phyloP scores from a whole-genome alignment of 371 early-diverging fungal genomes.

The Mortierella sp. region DNA sequence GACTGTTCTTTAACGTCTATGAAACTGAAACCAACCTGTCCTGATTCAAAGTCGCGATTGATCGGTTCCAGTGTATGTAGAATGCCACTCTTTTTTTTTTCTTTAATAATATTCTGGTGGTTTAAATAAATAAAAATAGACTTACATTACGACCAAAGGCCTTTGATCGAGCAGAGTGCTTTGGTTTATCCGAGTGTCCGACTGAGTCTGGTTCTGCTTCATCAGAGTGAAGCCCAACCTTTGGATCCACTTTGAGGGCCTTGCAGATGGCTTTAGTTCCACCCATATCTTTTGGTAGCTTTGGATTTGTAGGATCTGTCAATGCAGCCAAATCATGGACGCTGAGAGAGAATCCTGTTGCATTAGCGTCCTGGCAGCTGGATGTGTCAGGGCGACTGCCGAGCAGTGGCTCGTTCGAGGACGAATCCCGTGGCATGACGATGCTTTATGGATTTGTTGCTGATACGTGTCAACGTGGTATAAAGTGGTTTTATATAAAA shows the following conservation, averaged over 20 bases:
- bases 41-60: no score
- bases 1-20: neutral
- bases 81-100: no score
- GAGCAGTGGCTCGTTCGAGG: conserved; percentile 38
- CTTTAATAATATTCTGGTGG: no score
- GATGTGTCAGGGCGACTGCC: neutral
- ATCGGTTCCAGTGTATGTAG: no score
- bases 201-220: conserved; percentile 59
- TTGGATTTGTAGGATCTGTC: conserved; percentile 80
- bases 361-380: neutral
- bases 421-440: conserved; percentile 30
- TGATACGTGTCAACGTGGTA: no score
- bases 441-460: neutral
- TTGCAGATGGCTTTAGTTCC: conserved; percentile 71
- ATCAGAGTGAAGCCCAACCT: conserved; percentile 73
- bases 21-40: neutral
- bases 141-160: conserved; percentile 77
- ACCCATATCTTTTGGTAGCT: conserved; percentile 73
- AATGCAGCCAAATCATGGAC: conserved; percentile 53
- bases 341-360: conserved; percentile 18
- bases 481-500: no score
- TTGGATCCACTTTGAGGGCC: conserved; percentile 74
- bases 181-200: conserved; percentile 57
- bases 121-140: neutral
- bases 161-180: conserved; percentile 70